Evolutionary conservation across 257 asterid species (phyloP), one percentile per base, ranked within the genome.

Genomic region (Jaltomata sinuosa): DNA sequence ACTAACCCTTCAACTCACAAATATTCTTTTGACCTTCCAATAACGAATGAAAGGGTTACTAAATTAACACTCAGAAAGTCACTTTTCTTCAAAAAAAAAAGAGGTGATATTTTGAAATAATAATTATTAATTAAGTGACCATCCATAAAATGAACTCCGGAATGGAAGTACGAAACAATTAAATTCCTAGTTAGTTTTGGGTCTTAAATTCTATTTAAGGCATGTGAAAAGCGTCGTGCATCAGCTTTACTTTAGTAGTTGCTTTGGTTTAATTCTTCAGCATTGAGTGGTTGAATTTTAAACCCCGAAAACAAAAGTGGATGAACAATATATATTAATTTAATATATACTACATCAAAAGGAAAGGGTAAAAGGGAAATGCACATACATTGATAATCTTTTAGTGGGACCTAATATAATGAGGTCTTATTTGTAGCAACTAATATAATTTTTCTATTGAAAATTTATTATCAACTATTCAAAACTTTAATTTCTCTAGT

Each of bases 391-490:
- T 47, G 57, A 64, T 84, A 34, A 27, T 68, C 18, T 81, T 84
- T 77, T 49, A 52, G 68, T 69, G 85, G 9, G 25, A 50, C 87
- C 76, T 72, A 54, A 79, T 76, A 53, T 68, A 9, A n/a, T 19
- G 69, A 11, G 81, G 45, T 49, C 61, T 19, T 52, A 57, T 67
- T 61, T 59, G 84, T 83, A 84, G 25, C 90, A 87, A 77, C 90
- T 83, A 45, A 83, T 83, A n/a, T n/a, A n/a, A n/a, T n/a, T n/a
- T 31, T 86, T 83, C 85, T 87, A 81, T 87, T 86, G 85, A 84
- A 69, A 10, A 19, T 29, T n/a, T 68, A 19, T 29, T 12, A 82
- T 62, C 76, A 36, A 34, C 14, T 15, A 15, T 34, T 68, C 50
- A 34, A 67, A 68, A 68, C 29, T 68, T 68, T 11, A 8, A n/a